Base-by-base conservation (phyloP, 2,329 filamentous ascomycete species). In the Ceratocystis eucalypticola region DNA sequence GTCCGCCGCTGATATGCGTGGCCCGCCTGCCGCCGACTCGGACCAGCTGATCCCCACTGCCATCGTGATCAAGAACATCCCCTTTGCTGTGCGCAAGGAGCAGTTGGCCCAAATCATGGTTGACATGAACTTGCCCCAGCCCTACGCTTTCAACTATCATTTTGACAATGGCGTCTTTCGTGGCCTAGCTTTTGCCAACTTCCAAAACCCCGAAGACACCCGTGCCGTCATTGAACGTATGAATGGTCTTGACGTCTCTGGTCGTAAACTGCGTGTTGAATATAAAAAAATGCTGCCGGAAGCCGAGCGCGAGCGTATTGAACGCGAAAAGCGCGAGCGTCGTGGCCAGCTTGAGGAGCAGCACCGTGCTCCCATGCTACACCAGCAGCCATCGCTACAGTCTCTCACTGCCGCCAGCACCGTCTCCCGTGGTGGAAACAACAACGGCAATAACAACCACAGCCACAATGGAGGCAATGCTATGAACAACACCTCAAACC, bases 241-340 rank as follows among this genome's bases (percentile, higher is more conserved):
- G 82, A 99, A 99, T 74, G 91, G 96, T 71, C 88, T 96, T 75
- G 94, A 97, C 73, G 84, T 99, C 7, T 91, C 96, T 74, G 94
- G 94, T 59, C 84, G 94, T 69, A 97, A 97, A 78, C 79, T 99
- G 70, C 84, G 94, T 62, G 94, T 99, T 30, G 94, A 99, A 76
- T 99, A 97, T 79, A 99, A 99, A 82, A 97, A 97, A 79, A 97
- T 99, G 94, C 83, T 99, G 4, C 94, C 94, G 0, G 84, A 95
- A 70, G 90, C 92, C 41, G 94, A 97, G 76, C 85, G 94, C 64
- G 94, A 99, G 76, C 85, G 94, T 50, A 97, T 99, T 71, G 94
- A 99, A 76, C 84, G 94, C 5, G 94, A 97, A 77, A 99, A 97
- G 84, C 84, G 94, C 67, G 93, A 97, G 78, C 89, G 94, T 71